A percentile compares a stretch with the other conserved stretches of the same genome.
Evolutionary conservation across 768 basidiomycete genomes (phyloP).

Genomic region (Lentinula lateritia): DNA sequence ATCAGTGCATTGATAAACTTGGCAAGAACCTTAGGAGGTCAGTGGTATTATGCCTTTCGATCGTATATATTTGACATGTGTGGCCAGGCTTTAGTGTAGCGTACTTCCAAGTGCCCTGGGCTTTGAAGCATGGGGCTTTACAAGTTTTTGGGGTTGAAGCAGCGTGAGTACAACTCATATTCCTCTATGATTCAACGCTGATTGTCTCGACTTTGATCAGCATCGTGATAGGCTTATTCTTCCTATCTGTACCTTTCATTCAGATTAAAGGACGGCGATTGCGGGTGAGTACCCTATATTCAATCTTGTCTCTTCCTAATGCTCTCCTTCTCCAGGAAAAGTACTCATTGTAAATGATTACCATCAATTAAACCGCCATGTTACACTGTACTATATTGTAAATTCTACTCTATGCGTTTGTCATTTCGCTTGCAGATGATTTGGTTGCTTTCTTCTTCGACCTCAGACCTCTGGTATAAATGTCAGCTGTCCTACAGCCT

Average conservation of each 20-base stretch:
- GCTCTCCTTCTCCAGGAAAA: not conserved
- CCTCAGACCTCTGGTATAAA: too few species aligned
- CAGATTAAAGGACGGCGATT: constrained; percentile 43
- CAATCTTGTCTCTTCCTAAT: not conserved
- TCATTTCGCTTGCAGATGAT: not conserved
- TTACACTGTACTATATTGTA: not conserved
- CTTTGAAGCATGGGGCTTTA: constrained; percentile 50
- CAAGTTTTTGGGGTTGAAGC: constrained; percentile 61
- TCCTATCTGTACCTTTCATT: constrained; percentile 45
- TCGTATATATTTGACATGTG: not conserved
- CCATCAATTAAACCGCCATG: not conserved
- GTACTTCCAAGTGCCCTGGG: constrained; percentile 66
- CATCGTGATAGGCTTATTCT: constrained; percentile 44
- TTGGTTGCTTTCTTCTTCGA: too few species aligned
- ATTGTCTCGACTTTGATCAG: constrained; percentile 17
- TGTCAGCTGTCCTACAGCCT: too few species aligned
- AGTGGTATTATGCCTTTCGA: not conserved
- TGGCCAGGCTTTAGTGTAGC: constrained; percentile 51
- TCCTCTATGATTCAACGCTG: not conserved
- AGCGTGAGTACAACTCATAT: constrained; percentile 33
- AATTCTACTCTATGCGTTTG: not conserved
- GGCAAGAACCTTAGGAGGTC: constrained; percentile 46
- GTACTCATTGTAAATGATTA: constrained; percentile 1
- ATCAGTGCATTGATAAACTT: constrained; percentile 58
- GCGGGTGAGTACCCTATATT: constrained; percentile 29